These are phyloP conservation scores for Magnolia officinalis DNA, from an alignment of 164 flowering plant species.

Conservation along the genomic window DNA sequence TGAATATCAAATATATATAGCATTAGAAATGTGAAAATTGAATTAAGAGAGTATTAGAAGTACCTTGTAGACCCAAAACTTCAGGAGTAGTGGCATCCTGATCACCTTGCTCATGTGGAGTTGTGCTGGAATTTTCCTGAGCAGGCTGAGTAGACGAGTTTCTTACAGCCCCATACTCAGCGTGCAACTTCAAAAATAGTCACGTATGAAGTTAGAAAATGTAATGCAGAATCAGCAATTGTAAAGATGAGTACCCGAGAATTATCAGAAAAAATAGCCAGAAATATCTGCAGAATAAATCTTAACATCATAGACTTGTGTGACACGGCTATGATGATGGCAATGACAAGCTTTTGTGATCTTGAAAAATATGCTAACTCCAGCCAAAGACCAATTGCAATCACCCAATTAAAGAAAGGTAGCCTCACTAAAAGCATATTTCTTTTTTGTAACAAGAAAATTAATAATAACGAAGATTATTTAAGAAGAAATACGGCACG, in stretches of 20 bases:
- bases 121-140: slow-evolving; percentile 21
- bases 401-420: too few relatives aligned
- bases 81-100: slow-evolving; percentile 38
- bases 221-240: background rate
- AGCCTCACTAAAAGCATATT: too few relatives aligned
- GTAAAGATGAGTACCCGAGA: background rate
- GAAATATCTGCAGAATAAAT: background rate
- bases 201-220: slow-evolving; percentile 13
- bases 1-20: too few relatives aligned
- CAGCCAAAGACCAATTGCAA: too few relatives aligned
- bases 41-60: background rate
- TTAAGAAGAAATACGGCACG: too few relatives aligned
- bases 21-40: background rate
- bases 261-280: background rate
- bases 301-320: background rate
- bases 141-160: slow-evolving; percentile 25
- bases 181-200: slow-evolving; percentile 38
- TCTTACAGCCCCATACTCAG: slow-evolving; percentile 59
- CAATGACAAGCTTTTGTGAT: background rate
- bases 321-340: background rate
- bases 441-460: too few relatives aligned
- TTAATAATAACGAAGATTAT: too few relatives aligned
- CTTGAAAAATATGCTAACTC: too few relatives aligned
- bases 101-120: slow-evolving; percentile 19
- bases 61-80: slow-evolving; percentile 73